Conservation (phyloP, 148 eudicot genomes). For the Tetragonia tetragonoides region DNA sequence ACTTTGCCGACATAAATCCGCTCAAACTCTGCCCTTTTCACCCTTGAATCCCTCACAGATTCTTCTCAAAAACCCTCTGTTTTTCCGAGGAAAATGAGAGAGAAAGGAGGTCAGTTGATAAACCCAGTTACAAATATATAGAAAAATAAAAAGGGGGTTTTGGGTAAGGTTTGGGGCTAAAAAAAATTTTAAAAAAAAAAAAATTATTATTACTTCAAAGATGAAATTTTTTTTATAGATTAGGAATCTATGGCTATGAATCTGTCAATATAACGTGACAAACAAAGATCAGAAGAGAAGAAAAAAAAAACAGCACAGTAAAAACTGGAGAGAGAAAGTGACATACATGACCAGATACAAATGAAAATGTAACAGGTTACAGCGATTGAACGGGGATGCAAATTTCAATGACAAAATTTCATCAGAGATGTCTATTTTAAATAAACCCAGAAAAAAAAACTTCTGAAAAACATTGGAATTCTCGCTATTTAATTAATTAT, state of each 20-base stretch:
- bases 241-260: constrained; percentile 29
- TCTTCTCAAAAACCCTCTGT: constrained; percentile 17
- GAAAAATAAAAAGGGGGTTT: not conserved
- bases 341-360: not conserved
- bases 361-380: constrained; percentile 19
- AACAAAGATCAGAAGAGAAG: constrained; percentile 9
- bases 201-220: no score
- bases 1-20: constrained; percentile 43
- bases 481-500: not conserved
- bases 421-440: no score
- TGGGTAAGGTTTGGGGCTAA: no score
- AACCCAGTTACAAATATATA: constrained; percentile 13
- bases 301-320: not conserved
- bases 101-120: not conserved
- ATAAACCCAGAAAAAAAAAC: not conserved
- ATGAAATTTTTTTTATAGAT: not conserved
- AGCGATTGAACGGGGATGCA: constrained; percentile 16
- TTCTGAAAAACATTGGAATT: constrained; percentile 17
- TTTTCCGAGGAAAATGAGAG: not conserved
- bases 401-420: not conserved
- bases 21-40: constrained; percentile 8
- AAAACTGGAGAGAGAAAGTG: constrained; percentile 1
- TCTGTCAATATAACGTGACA: constrained; percentile 20
- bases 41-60: constrained; percentile 3
- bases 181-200: no score